These are phyloP conservation scores for Pezizomycotina sp. DNA, from an alignment of 2,329 filamentous ascomycete species.

Conservation along the genomic window DNA sequence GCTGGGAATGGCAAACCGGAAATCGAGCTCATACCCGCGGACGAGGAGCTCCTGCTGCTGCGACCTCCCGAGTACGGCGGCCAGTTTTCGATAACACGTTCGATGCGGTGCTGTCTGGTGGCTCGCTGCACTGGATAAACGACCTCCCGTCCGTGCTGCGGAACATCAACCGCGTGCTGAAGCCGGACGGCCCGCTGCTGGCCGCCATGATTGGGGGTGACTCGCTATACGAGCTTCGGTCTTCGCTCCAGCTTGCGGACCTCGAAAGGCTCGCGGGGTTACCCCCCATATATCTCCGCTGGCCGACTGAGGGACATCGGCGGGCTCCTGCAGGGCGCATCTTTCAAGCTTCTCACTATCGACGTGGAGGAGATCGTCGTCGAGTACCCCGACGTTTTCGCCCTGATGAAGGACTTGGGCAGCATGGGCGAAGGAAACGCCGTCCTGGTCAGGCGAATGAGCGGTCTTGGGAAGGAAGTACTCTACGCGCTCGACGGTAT, in stretches of 20 bases:
- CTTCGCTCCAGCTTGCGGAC: constrained; percentile 81
- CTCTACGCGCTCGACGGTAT: constrained; percentile 76
- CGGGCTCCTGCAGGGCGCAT: constrained; percentile 66
- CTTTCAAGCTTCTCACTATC: constrained; percentile 90
- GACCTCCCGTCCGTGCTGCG: constrained; percentile 71
- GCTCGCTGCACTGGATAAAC: constrained; percentile 95
- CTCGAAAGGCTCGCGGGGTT: constrained; percentile 76
- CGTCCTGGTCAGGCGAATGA: constrained; percentile 56
- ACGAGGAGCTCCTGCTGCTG: constrained; percentile 47
- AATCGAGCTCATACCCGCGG: constrained; percentile 35
- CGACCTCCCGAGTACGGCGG: constrained; percentile 3
- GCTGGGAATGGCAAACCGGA: no score
- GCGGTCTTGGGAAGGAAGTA: constrained; percentile 58
- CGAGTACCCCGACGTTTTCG: constrained; percentile 77
- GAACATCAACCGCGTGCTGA: constrained; percentile 72
- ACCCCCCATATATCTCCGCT: constrained; percentile 79
- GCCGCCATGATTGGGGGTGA: constrained; percentile 95
- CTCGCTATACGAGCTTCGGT: constrained; percentile 81
- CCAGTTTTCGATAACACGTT: constrained; percentile 60
- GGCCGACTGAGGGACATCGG: constrained; percentile 82
- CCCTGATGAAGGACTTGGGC: constrained; percentile 84
- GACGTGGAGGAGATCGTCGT: constrained; percentile 96
- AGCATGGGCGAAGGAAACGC: constrained; percentile 94
- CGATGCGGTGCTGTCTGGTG: constrained; percentile 74
- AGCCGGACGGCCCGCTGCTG: constrained; percentile 81